Percentiles rank a stretch among this genome's conserved stretches.
Conservation (phyloP, 257 asterid species). For the Leptodermis oblonga region DNA sequence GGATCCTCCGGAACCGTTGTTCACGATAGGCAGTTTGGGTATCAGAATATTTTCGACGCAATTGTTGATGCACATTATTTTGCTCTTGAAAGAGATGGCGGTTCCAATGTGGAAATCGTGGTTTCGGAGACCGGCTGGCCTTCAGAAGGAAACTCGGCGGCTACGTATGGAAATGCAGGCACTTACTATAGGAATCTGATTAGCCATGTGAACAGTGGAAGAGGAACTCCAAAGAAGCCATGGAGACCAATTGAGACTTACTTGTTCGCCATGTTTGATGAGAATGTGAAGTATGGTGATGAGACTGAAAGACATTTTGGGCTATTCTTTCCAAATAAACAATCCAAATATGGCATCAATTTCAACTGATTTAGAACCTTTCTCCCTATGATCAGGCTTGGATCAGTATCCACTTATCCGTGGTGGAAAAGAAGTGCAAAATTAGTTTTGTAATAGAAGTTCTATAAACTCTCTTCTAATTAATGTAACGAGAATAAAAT, state of each 20-base stretch:
- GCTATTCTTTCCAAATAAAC: neutral
- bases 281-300: neutral
- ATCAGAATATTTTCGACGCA: conserved; percentile 37
- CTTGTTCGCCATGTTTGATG: conserved; percentile 54
- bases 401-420: too few species aligned
- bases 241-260: conserved; percentile 35
- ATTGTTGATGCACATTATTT: conserved; percentile 25
- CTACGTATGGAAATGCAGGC: conserved; percentile 3
- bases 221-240: conserved; percentile 37
- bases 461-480: too few species aligned
- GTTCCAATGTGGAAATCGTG: neutral
- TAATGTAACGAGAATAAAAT: too few species aligned
- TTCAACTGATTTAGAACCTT: conserved; percentile 7
- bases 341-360: neutral
- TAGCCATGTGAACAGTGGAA: conserved; percentile 12
- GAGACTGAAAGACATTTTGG: neutral
- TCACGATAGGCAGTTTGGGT: conserved; percentile 17
- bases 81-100: conserved; percentile 23
- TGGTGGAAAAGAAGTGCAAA: too few species aligned
- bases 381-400: too few species aligned
- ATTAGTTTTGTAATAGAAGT: too few species aligned
- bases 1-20: conserved; percentile 12
- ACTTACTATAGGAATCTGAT: conserved; percentile 20
- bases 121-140: neutral
- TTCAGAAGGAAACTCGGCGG: neutral